A percentile compares a stretch with the other conserved stretches of the same genome.
phyloP scores from a whole-genome alignment of 805 yeast species.

The Dipodascus geniculatus region DNA sequence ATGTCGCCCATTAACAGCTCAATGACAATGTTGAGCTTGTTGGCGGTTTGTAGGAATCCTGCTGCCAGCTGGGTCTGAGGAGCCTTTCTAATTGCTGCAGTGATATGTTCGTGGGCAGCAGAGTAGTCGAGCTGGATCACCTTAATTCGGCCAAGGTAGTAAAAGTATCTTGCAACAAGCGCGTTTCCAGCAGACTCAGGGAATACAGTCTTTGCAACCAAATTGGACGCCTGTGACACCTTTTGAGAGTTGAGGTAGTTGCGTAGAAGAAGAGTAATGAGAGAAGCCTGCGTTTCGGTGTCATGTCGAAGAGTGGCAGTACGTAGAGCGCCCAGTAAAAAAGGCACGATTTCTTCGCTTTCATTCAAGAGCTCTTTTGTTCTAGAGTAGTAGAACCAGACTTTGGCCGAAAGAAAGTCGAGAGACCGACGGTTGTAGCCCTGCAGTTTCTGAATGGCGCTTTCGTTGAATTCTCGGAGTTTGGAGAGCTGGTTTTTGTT shows the following conservation, averaged over 20 bases:
- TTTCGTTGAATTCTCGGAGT: slow-evolving; percentile 32
- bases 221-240: slow-evolving; percentile 75
- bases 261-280: slow-evolving; percentile 77
- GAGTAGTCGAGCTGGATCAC: slow-evolving; percentile 91
- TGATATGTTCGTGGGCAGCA: slow-evolving; percentile 76
- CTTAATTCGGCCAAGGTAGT: slow-evolving; percentile 79
- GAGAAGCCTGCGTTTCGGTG: slow-evolving; percentile 77
- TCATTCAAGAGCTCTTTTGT: slow-evolving; percentile 47
- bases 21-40: slow-evolving; percentile 76
- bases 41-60: slow-evolving; percentile 84
- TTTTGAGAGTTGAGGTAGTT: slow-evolving; percentile 69
- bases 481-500: slow-evolving; percentile 48
- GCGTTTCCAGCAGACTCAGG: slow-evolving; percentile 80
- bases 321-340: slow-evolving; percentile 62
- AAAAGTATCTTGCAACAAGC: slow-evolving; percentile 81
- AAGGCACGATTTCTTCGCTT: slow-evolving; percentile 49
- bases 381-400: slow-evolving; percentile 85
- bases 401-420: slow-evolving; percentile 77
- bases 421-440: slow-evolving; percentile 68
- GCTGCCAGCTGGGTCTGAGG: slow-evolving; percentile 78
- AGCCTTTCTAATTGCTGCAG: slow-evolving; percentile 92
- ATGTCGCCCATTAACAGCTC: slow-evolving; percentile 94
- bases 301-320: slow-evolving; percentile 89
- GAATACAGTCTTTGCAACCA: slow-evolving; percentile 79
- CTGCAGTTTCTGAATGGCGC: slow-evolving; percentile 31